A percentile compares a stretch with the other conserved stretches of the same genome.
These are phyloP conservation scores for Myxozyma neotropica DNA, from an alignment of 805 yeast genomes.

Conservation along the genomic window DNA sequence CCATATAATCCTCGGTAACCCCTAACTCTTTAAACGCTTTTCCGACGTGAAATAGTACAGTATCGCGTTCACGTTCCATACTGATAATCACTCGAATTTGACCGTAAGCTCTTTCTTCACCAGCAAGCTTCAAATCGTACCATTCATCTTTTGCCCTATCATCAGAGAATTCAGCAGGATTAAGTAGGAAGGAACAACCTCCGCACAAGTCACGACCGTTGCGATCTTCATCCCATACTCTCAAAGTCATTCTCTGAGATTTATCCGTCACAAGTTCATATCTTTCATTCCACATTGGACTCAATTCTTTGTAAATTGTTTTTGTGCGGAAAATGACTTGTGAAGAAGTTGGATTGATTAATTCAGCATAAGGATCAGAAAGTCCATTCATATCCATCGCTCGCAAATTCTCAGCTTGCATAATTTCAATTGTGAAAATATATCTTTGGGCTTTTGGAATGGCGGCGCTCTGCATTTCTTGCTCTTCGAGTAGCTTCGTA, in stretches of 20 bases:
- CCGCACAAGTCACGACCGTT: slow-evolving; percentile 7
- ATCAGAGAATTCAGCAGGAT: slow-evolving; percentile 3
- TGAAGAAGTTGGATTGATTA: slow-evolving; percentile 58
- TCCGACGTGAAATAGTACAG: slow-evolving; percentile 80
- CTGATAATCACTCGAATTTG: slow-evolving; percentile 65
- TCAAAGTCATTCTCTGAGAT: neutral
- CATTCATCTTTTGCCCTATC: slow-evolving; percentile 7
- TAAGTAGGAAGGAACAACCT: neutral
- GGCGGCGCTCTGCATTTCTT: slow-evolving; percentile 9
- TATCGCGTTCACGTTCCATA: slow-evolving; percentile 76
- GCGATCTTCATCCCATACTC: slow-evolving; percentile 20
- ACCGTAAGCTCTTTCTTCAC: slow-evolving; percentile 63
- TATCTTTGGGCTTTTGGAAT: slow-evolving; percentile 43
- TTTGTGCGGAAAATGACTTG: slow-evolving; percentile 70
- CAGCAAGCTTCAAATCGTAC: slow-evolving; percentile 40
- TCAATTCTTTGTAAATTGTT: slow-evolving; percentile 58
- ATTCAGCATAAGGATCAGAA: slow-evolving; percentile 59
- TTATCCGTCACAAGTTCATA: slow-evolving; percentile 53
- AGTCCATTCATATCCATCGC: slow-evolving; percentile 52
- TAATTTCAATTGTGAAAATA: slow-evolving; percentile 63
- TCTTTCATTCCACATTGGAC: slow-evolving; percentile 87
- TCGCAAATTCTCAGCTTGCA: slow-evolving; percentile 63
- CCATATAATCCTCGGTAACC: slow-evolving; percentile 66
- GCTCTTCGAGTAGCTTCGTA: slow-evolving; percentile 47
- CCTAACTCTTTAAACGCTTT: slow-evolving; percentile 66